Evolutionary conservation across 2,329 filamentous ascomycete species (phyloP).

Genomic region (Whalleya microplaca): DNA sequence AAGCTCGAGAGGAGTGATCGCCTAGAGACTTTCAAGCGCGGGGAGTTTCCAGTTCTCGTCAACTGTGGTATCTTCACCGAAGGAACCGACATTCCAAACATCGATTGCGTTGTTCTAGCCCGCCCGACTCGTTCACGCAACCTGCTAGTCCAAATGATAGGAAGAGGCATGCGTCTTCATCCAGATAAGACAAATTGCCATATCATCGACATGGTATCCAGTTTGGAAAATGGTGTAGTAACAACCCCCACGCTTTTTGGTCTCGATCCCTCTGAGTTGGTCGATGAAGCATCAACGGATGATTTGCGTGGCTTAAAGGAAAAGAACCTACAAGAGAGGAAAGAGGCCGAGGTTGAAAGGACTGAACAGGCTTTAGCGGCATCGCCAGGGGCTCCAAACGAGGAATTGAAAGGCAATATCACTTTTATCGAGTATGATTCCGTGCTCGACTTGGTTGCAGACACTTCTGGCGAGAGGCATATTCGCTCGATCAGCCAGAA

Average conservation of each 20-base stretch:
- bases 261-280: conserved; percentile 78
- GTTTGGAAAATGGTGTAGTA: conserved; percentile 79
- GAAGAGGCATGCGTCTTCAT: conserved; percentile 84
- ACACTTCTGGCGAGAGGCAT: conserved; percentile 76
- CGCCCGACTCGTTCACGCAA: conserved; percentile 92
- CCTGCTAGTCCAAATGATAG: conserved; percentile 95
- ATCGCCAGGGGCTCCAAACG: neutral
- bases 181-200: conserved; percentile 86
- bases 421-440: conserved; percentile 90
- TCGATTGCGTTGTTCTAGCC: conserved; percentile 89
- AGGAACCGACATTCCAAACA: conserved; percentile 95
- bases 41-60: conserved; percentile 82
- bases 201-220: conserved; percentile 94
- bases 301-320: conserved; percentile 62
- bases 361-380: conserved; percentile 24
- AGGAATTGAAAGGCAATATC: conserved; percentile 48
- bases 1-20: conserved; percentile 68
- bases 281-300: conserved; percentile 67
- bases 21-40: conserved; percentile 74
- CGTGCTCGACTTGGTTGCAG: conserved; percentile 86
- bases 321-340: conserved; percentile 47
- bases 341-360: conserved; percentile 47
- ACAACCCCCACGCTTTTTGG: conserved; percentile 93
- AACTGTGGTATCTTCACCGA: conserved; percentile 98
- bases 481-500: conserved; percentile 76